A percentile compares a stretch with the other conserved stretches of the same genome.
These are phyloP conservation scores for Dothistroma septosporum DNA, from an alignment of 2,329 filamentous ascomycete species.

Conservation along the genomic window DNA sequence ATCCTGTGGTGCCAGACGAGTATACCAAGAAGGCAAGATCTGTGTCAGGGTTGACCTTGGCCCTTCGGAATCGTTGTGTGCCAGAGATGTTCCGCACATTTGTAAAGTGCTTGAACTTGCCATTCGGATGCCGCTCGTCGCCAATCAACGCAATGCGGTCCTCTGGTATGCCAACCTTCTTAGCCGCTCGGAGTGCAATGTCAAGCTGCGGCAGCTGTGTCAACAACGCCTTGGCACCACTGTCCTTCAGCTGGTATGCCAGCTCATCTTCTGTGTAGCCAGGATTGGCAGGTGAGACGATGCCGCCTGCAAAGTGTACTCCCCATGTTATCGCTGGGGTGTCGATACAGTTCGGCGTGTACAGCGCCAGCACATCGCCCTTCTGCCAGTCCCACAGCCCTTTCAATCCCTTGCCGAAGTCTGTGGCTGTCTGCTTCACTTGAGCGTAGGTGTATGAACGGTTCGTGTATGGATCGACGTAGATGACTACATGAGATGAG, in stretches of 20 bases:
- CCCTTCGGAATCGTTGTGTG: conserved; percentile 54
- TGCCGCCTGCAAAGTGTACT: conserved; percentile 74
- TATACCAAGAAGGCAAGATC: conserved; percentile 85
- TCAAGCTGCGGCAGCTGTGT: conserved; percentile 67
- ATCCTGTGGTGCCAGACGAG: conserved; percentile 81
- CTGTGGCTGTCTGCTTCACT: conserved; percentile 59
- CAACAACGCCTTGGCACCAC: conserved; percentile 66
- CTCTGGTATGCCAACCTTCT: conserved; percentile 63
- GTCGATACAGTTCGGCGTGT: conserved; percentile 82
- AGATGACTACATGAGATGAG: conserved; percentile 56
- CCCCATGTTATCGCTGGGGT: conserved; percentile 74
- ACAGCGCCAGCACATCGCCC: conserved; percentile 77
- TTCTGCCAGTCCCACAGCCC: conserved; percentile 72
- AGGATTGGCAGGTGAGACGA: conserved; percentile 81
- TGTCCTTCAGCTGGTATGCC: conserved; percentile 76
- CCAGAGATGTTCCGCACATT: conserved; percentile 62
- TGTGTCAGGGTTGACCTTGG: conserved; percentile 61
- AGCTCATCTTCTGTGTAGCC: conserved; percentile 80
- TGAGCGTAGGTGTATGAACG: conserved; percentile 67
- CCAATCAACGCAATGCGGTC: conserved; percentile 75
- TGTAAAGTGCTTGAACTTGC: conserved; percentile 66
- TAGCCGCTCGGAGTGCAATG: conserved; percentile 63
- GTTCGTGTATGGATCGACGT: conserved; percentile 68
- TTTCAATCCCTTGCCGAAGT: conserved; percentile 77
- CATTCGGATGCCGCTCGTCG: conserved; percentile 57